Conservation (phyloP, 257 asterid species). For the Solanum peruvianum region DNA sequence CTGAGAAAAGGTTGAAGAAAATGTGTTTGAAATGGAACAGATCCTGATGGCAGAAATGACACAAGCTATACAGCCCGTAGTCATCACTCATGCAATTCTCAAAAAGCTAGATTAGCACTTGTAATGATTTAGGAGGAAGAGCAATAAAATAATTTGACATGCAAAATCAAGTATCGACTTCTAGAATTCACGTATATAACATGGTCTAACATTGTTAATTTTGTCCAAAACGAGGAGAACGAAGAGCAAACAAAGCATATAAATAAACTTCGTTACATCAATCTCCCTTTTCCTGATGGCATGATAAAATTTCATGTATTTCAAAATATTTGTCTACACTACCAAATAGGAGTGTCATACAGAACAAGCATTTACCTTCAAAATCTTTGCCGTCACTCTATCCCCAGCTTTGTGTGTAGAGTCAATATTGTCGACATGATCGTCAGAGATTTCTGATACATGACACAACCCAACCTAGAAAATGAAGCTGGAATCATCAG, state of each 20-base stretch:
- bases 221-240: not conserved
- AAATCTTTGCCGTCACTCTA: slow-evolving; percentile 56
- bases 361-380: slow-evolving; percentile 52
- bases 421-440: slow-evolving; percentile 39
- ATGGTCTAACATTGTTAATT: not conserved
- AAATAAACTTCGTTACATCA: not conserved
- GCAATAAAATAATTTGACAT: not conserved
- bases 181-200: not conserved
- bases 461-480: slow-evolving; percentile 93
- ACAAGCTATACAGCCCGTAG: not conserved
- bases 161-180: not conserved
- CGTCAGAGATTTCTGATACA: slow-evolving; percentile 85
- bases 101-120: not conserved
- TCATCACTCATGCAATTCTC: not conserved
- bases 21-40: not conserved
- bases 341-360: not conserved
- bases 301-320: not conserved
- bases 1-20: slow-evolving; percentile 17
- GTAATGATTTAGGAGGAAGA: not conserved
- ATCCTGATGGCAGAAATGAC: not conserved
- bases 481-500: slow-evolving; percentile 8
- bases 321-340: not conserved
- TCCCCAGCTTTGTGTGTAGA: slow-evolving; percentile 60
- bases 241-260: not conserved
- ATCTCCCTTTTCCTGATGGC: not conserved